Conservation (phyloP, 345 rosid genomes). For the Nasturtium officinale region DNA sequence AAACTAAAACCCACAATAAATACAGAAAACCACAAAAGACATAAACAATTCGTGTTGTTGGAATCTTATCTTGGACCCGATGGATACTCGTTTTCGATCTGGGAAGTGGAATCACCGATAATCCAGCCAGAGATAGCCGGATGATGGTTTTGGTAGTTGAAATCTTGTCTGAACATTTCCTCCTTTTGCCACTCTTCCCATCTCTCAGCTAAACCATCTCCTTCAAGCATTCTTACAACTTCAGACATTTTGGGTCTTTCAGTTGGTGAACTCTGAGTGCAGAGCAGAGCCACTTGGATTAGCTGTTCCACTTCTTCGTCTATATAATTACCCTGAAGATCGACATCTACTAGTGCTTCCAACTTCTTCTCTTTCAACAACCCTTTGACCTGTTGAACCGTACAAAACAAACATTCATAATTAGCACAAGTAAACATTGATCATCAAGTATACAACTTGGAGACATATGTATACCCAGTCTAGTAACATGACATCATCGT, state of each 20-base stretch:
- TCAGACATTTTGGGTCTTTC: constrained; percentile 97
- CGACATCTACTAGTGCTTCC: constrained; percentile 75
- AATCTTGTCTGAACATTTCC: constrained; percentile 51
- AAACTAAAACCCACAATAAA: constrained; percentile 39
- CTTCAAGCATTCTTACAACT: constrained; percentile 98
- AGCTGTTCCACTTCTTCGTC: constrained; percentile 84
- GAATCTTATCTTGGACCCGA: constrained; percentile 45
- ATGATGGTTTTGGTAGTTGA: constrained; percentile 38
- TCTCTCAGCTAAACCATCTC: constrained; percentile 95
- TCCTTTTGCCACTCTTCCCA: constrained; percentile 99
- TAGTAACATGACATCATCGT: constrained; percentile 94
- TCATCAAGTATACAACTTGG: background rate
- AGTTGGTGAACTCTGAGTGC: constrained; percentile 84
- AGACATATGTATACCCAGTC: constrained; percentile 69
- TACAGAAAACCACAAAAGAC: constrained; percentile 17
- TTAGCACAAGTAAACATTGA: constrained; percentile 17
- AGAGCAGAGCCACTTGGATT: constrained; percentile 93
- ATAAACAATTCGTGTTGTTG: constrained; percentile 19
- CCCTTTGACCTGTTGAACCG: constrained; percentile 77
- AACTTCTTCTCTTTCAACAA: constrained; percentile 78
- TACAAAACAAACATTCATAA: background rate
- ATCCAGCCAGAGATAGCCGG: constrained; percentile 34
- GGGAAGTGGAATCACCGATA: constrained; percentile 44
- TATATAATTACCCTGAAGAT: constrained; percentile 67
- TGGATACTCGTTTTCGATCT: constrained; percentile 42